Evolutionary conservation across 2,329 filamentous ascomycete genomes (phyloP).

Genomic region (Fusarium palustre): DNA sequence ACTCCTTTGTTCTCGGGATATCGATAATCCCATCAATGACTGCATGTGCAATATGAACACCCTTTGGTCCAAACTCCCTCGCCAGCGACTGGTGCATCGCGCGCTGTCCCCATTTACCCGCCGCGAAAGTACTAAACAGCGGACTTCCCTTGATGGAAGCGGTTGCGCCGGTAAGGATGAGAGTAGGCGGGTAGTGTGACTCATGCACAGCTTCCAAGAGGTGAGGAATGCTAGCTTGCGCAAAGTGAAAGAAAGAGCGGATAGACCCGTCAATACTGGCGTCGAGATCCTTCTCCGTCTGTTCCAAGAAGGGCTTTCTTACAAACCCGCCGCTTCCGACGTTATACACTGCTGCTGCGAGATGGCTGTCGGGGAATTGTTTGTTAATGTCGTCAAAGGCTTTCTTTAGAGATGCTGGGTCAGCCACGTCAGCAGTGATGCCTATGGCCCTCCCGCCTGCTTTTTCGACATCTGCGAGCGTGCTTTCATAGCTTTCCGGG

Average conservation of each 20-base stretch:
- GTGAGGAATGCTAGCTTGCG: slow-evolving; percentile 76
- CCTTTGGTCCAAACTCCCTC: slow-evolving; percentile 84
- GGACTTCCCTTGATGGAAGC: slow-evolving; percentile 81
- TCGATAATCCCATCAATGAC: slow-evolving; percentile 90
- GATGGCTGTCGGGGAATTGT: slow-evolving; percentile 65
- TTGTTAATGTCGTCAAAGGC: slow-evolving; percentile 73
- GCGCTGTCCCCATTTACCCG: slow-evolving; percentile 82
- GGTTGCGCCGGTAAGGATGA: slow-evolving; percentile 90
- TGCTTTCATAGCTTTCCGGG: slow-evolving; percentile 71
- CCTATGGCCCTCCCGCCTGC: slow-evolving; percentile 77
- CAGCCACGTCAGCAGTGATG: slow-evolving; percentile 65
- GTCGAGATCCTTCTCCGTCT: slow-evolving; percentile 63
- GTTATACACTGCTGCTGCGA: slow-evolving; percentile 78
- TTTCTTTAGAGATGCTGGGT: slow-evolving; percentile 60
- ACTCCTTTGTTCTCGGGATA: slow-evolving; percentile 74
- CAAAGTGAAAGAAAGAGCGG: slow-evolving; percentile 80
- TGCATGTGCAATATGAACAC: slow-evolving; percentile 84
- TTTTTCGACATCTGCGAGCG: slow-evolving; percentile 75
- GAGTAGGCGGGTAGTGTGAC: slow-evolving; percentile 73
- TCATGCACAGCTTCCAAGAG: slow-evolving; percentile 71
- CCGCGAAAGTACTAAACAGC: slow-evolving; percentile 76
- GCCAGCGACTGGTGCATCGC: slow-evolving; percentile 81
- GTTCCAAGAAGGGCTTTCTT: slow-evolving; percentile 69
- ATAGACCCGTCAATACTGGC: slow-evolving; percentile 59
- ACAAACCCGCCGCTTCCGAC: slow-evolving; percentile 63